phyloP scores from a whole-genome alignment of 2,329 filamentous ascomycete genomes.

The Chaetothyriales sp. region DNA sequence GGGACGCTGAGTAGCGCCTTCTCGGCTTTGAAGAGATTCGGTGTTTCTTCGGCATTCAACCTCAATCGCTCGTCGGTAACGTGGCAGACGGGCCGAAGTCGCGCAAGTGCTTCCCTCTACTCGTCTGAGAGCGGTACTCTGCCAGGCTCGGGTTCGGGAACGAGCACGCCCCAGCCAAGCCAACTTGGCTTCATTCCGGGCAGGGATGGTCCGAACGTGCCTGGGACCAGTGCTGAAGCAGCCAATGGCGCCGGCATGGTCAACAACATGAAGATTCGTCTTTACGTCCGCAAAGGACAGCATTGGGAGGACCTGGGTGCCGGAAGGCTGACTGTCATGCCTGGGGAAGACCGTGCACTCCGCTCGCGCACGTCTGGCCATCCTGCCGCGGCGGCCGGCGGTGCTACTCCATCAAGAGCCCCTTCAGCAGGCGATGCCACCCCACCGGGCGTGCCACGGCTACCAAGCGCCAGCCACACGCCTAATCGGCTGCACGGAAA shows the following conservation, averaged over 20 bases:
- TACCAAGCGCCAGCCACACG: conserved; percentile 17
- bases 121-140: conserved; percentile 24
- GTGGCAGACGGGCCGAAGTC: conserved; percentile 22
- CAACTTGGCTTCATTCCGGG: conserved; percentile 34
- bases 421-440: conserved; percentile 15
- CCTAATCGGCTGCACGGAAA: conserved; percentile 39
- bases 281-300: conserved; percentile 61
- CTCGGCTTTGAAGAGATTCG: conserved; percentile 60
- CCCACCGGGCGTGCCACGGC: conserved; percentile 12
- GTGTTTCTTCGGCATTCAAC: conserved; percentile 64
- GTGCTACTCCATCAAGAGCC: neutral
- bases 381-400: neutral
- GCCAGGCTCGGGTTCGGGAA: conserved; percentile 23
- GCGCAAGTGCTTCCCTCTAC: conserved; percentile 37
- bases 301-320: conserved; percentile 90
- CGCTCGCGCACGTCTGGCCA: conserved; percentile 4
- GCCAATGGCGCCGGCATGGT: conserved; percentile 46
- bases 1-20: conserved; percentile 69
- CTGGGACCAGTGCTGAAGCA: conserved; percentile 32
- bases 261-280: conserved; percentile 69
- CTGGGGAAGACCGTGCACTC: conserved; percentile 29
- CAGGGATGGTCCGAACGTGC: conserved; percentile 36
- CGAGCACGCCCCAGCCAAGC: conserved; percentile 32
- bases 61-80: conserved; percentile 62
- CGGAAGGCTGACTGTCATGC: conserved; percentile 68